Conservation (phyloP, 257 asterid species). For the Nicotiana undulata region DNA sequence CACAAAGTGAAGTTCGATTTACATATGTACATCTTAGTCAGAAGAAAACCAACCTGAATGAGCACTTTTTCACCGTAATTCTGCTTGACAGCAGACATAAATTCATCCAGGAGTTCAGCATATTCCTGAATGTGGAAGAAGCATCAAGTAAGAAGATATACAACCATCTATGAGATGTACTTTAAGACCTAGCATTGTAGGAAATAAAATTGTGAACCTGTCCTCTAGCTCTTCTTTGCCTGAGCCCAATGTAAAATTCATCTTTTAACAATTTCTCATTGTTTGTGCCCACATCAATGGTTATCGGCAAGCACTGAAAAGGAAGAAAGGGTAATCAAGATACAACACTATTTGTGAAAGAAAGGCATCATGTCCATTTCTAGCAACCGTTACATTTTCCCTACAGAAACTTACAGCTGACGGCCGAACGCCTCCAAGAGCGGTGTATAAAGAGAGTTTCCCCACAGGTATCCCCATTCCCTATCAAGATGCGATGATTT, state of each 20-base stretch:
- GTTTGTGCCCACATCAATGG: slow-evolving; percentile 80
- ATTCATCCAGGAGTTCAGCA: slow-evolving; percentile 69
- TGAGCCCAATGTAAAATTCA: slow-evolving; percentile 71
- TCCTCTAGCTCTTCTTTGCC: slow-evolving; percentile 63
- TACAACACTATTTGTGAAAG: not conserved
- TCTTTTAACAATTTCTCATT: slow-evolving; percentile 57
- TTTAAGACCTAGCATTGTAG: not conserved
- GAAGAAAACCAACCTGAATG: slow-evolving; percentile 42
- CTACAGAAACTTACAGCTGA: slow-evolving; percentile 41
- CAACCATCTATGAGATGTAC: not conserved
- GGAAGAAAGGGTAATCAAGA: not conserved
- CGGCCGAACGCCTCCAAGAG: slow-evolving; percentile 95
- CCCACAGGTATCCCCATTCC: slow-evolving; percentile 99
- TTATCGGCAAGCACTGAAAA: slow-evolving; percentile 67
- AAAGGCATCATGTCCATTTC: not conserved
- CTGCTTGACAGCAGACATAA: slow-evolving; percentile 76
- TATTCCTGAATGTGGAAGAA: slow-evolving; percentile 46
- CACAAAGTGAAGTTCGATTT: not conserved
- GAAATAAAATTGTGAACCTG: slow-evolving; percentile 33
- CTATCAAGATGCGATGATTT: slow-evolving; percentile 32
- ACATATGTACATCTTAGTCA: not conserved
- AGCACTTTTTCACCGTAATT: slow-evolving; percentile 82
- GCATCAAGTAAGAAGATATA: not conserved
- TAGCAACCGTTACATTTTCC: not conserved
- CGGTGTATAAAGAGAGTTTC: slow-evolving; percentile 79